Percentiles rank a stretch among this genome's conserved stretches.
These are phyloP conservation scores for Lactarius deliciosus DNA, from an alignment of 768 basidiomycete species.

Conservation along the genomic window DNA sequence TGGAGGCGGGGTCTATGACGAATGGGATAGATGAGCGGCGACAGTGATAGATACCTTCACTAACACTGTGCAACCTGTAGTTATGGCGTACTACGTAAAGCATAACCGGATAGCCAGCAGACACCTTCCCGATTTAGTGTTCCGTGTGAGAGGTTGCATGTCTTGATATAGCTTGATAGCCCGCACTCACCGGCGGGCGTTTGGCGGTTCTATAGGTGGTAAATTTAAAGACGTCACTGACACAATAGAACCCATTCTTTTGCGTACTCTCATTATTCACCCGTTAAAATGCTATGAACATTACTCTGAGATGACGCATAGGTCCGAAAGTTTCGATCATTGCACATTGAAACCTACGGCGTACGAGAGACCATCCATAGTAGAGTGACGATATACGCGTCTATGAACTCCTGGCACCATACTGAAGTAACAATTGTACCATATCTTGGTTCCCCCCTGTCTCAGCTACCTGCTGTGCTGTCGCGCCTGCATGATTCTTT, in stretches of 20 bases:
- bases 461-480: neutral
- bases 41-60: neutral
- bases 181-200: no score
- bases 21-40: neutral
- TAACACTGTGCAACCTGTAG: no score
- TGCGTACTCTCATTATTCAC: no score
- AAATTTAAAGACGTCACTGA: no score
- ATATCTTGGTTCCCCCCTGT: neutral
- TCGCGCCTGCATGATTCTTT: neutral
- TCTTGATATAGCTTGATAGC: no score
- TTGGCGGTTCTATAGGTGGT: no score
- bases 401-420: neutral
- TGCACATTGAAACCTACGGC: neutral
- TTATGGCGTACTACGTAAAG: no score
- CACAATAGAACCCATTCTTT: no score
- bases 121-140: no score
- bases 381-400: neutral
- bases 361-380: neutral
- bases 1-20: conserved; percentile 26
- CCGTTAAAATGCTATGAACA: no score
- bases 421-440: neutral
- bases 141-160: no score
- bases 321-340: neutral
- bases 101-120: no score
- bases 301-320: conserved; percentile 30